phyloP scores from a whole-genome alignment of 306 rosid species.

The Prunus mume region DNA sequence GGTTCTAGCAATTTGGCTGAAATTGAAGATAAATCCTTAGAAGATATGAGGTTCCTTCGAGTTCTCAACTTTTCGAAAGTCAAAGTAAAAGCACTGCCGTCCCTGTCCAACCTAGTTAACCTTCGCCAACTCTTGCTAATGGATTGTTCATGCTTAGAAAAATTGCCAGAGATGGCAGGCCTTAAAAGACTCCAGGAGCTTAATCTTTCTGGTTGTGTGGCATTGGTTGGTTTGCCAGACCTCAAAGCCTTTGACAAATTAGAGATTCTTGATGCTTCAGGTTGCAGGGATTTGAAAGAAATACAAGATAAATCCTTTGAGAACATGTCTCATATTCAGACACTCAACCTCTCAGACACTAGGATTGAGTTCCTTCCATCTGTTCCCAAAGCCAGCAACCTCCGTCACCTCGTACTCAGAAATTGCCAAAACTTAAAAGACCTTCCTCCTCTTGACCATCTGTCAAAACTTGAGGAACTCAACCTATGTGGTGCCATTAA shows the following conservation, averaged over 20 bases:
- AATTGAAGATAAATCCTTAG: constrained; percentile 15
- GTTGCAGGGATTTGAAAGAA: constrained; percentile 20
- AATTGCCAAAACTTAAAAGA: constrained; percentile 12
- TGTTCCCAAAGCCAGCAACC: constrained; percentile 7
- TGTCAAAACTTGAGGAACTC: constrained; percentile 26
- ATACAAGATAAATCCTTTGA: constrained; percentile 22
- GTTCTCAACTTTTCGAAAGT: constrained; percentile 28
- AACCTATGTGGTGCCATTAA: constrained; percentile 19
- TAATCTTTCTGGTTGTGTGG: constrained; percentile 16
- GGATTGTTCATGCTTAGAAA: constrained; percentile 13
- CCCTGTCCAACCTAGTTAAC: constrained; percentile 15
- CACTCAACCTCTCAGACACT: constrained; percentile 31
- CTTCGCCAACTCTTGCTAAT: constrained; percentile 20
- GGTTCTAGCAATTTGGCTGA: constrained; percentile 9
- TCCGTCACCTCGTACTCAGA: constrained; percentile 21
- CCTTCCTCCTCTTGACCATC: constrained; percentile 6
- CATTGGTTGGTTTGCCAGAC: constrained; percentile 7
- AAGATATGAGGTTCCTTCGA: constrained; percentile 18
- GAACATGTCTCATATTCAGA: constrained; percentile 19
- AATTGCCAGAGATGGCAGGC: constrained; percentile 6
- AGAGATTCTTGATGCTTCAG: constrained; percentile 32
- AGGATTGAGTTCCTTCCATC: constrained; percentile 16
- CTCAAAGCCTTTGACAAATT: constrained; percentile 15
- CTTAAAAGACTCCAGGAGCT: constrained; percentile 7
- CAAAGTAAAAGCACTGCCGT: constrained; percentile 17